phyloP scores from a whole-genome alignment of 495 filamentous ascomycete species.

The Apodospora peruviana region DNA sequence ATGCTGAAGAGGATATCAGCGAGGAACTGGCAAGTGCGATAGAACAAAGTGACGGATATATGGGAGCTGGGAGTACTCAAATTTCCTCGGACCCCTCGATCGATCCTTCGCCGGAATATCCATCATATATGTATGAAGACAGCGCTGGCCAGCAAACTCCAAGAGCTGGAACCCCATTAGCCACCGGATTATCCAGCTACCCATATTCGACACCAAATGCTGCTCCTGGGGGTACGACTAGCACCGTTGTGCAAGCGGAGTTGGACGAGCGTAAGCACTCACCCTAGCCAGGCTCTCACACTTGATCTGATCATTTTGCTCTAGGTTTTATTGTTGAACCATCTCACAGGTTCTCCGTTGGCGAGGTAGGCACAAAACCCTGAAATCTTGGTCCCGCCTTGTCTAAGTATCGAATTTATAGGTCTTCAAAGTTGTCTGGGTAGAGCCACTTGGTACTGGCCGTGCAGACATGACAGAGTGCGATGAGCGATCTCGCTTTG shows the following conservation, averaged over 20 bases:
- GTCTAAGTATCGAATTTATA: conserved; percentile 11
- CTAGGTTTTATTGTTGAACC: conserved; percentile 37
- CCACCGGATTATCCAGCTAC: background rate
- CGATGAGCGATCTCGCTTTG: conserved; percentile 19
- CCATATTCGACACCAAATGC: background rate
- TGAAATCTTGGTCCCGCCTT: too few species aligned
- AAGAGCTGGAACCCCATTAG: background rate
- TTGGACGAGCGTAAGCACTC: conserved; percentile 3
- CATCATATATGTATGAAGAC: background rate
- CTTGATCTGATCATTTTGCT: background rate
- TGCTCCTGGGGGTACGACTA: background rate
- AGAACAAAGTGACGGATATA: background rate
- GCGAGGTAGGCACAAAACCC: too few species aligned
- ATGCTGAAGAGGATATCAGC: background rate
- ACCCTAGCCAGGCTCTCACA: background rate
- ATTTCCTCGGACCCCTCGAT: background rate
- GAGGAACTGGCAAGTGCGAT: background rate
- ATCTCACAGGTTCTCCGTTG: conserved; percentile 35
- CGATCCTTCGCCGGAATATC: background rate
- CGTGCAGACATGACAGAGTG: conserved; percentile 20
- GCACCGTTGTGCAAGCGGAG: background rate
- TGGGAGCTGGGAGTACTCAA: background rate
- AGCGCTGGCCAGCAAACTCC: conserved; percentile 12
- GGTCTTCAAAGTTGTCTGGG: conserved; percentile 46
- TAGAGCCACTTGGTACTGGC: conserved; percentile 35